Conservation (phyloP, 495 filamentous ascomycete species). For the Annulohypoxylon nitens region DNA sequence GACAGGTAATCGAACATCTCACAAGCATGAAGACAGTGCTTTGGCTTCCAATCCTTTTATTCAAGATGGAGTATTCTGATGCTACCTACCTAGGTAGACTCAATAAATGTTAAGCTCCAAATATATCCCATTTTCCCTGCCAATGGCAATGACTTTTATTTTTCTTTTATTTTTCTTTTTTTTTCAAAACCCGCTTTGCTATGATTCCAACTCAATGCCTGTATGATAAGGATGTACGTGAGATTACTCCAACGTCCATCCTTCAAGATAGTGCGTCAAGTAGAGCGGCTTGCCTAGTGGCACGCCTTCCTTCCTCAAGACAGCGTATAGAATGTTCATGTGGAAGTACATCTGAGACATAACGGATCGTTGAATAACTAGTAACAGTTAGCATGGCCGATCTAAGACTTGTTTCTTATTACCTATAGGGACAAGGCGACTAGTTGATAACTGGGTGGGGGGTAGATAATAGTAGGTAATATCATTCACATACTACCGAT, state of each 20-base stretch:
- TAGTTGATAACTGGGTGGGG: slow-evolving; percentile 26
- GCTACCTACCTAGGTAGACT: background rate
- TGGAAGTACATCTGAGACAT: slow-evolving; percentile 73
- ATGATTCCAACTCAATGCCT: background rate
- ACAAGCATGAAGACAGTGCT: background rate
- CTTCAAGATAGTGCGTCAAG: slow-evolving; percentile 50
- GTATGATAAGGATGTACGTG: background rate
- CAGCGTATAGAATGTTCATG: slow-evolving; percentile 65
- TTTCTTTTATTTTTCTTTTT: background rate
- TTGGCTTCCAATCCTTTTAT: background rate
- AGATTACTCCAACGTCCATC: background rate
- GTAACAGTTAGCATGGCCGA: background rate
- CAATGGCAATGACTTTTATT: background rate
- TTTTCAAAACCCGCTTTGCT: background rate
- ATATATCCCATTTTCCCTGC: background rate
- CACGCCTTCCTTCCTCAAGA: slow-evolving; percentile 69
- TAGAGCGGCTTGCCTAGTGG: slow-evolving; percentile 69
- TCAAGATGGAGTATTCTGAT: background rate
- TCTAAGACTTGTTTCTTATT: background rate
- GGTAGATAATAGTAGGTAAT: slow-evolving; percentile 22
- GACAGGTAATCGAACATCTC: too few relatives aligned
- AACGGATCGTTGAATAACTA: slow-evolving; percentile 54
- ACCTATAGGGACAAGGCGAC: background rate
- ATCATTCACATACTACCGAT: slow-evolving; percentile 21
- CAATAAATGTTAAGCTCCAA: too few relatives aligned